Conservation (phyloP, 208 protist genomes). For the Leishmania gerbilli region DNA sequence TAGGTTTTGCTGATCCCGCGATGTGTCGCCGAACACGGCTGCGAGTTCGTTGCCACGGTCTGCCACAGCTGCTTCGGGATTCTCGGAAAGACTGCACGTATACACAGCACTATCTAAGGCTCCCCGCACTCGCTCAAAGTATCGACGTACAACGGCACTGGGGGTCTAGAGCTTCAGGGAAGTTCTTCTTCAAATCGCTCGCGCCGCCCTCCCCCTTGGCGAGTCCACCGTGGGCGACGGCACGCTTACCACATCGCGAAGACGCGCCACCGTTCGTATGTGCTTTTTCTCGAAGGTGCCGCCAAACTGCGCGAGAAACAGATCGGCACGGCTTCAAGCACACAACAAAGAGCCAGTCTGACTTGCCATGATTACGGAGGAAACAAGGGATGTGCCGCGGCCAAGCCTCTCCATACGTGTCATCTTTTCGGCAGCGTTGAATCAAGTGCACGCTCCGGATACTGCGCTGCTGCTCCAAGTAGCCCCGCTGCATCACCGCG, state of each 20-base stretch:
- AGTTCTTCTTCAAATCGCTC: not conserved
- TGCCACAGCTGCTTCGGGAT: conserved; percentile 14
- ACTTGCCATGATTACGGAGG: conserved; percentile 28
- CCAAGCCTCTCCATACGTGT: conserved; percentile 37
- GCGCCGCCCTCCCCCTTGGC: not conserved
- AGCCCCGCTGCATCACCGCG: conserved; percentile 29
- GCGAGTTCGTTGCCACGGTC: not conserved
- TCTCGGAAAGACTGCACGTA: conserved; percentile 21
- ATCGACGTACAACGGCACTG: conserved; percentile 16
- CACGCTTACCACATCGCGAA: conserved; percentile 21
- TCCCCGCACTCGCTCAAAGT: conserved; percentile 28
- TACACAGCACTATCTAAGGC: conserved; percentile 31
- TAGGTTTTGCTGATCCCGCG: not conserved
- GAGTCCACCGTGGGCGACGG: not conserved
- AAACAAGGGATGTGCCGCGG: conserved; percentile 28
- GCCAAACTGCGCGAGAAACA: conserved; percentile 16
- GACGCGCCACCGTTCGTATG: conserved; percentile 34
- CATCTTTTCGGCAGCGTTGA: conserved; percentile 39
- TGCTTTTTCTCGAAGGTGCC: conserved; percentile 41
- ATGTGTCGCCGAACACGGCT: not conserved
- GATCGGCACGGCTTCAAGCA: conserved; percentile 34
- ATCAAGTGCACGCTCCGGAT: conserved; percentile 54
- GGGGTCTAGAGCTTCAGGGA: conserved; percentile 1
- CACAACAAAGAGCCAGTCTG: conserved; percentile 42
- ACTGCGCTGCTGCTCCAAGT: conserved; percentile 32